Base-by-base conservation (phyloP, 2,329 filamentous ascomycete species). In the Fusarium sp. region DNA sequence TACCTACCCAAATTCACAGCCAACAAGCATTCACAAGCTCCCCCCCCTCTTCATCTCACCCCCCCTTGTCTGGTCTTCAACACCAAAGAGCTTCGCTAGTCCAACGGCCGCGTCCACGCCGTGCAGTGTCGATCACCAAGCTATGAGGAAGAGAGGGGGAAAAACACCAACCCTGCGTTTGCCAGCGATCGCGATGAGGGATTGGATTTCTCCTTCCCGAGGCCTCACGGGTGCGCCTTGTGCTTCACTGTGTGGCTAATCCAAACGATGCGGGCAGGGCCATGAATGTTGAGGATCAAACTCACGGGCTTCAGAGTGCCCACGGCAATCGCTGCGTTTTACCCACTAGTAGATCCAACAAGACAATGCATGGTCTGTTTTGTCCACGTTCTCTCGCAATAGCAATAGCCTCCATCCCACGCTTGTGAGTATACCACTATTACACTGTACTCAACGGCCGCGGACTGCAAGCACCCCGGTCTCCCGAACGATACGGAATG, bases 51-150 rank as follows among this genome's bases (percentile, higher is more conserved):
- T 45, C 40, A 32, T 30, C 20, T 12, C 37, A 43, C 40, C 22
- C 20, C 58, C 40, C n/a, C 22, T 47, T 20, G 40, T 43, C 38
- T 43, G 40, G 40, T 27, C n/a, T 22, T 37, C 58, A 61, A 61
- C 58, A 47, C 38, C 38, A 60, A 38, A 38, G 7, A 62, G 59
- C 30, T 38, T 38, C 30, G 59, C 59, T 52, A 30, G 43, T 20
- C 59, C 59, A 70, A 70, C 66, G 66, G 60, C 66, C 59, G 50
- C 50, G 43, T 62, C n/a, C 40, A 17, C 40, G 43, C 43, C 32
- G 40, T 40, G 66, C 40, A 66, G 62, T 20, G 63, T 63, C 71
- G 67, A 73, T 73, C 67, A 65, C 43, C 22, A n/a, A 67, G 60
- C 63, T 30, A 47, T 52, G 35, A 50, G 25, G 45, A 12, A n/a